Evolutionary conservation across 1,284 basidiomycete species (phyloP).

Genomic region (Puccinia novopanici): DNA sequence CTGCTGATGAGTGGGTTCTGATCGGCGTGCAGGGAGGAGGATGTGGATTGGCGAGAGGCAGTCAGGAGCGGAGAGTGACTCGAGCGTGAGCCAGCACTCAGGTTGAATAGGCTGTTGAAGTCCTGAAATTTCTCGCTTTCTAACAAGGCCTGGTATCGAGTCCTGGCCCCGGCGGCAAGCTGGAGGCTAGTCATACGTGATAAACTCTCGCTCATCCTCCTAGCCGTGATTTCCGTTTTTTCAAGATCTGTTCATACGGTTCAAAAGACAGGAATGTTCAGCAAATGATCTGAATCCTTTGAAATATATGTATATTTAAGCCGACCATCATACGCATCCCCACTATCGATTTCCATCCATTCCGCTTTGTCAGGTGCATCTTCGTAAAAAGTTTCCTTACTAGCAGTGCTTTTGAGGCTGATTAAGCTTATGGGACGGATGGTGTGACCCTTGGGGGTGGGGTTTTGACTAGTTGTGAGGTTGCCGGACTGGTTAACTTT

Average conservation of each 20-base stretch:
- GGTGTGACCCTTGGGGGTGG: no score
- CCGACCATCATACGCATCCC: slow-evolving; percentile 33
- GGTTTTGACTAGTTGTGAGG: no score
- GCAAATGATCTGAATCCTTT: no score
- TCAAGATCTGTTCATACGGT: slow-evolving; percentile 26
- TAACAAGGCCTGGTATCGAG: neutral
- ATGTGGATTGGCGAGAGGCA: no score
- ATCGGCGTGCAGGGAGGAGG: neutral
- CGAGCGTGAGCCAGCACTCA: neutral
- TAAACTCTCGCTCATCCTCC: slow-evolving; percentile 17
- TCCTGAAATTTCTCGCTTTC: neutral
- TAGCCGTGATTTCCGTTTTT: slow-evolving; percentile 6
- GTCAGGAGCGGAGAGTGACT: no score
- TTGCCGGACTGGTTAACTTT: no score
- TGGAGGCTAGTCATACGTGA: neutral
- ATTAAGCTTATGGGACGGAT: neutral
- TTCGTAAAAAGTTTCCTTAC: slow-evolving; percentile 18
- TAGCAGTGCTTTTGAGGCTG: neutral
- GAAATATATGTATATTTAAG: no score
- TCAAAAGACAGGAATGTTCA: no score
- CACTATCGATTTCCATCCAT: slow-evolving; percentile 36
- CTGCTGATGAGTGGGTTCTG: neutral
- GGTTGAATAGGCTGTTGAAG: neutral
- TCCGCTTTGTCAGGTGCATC: slow-evolving; percentile 32
- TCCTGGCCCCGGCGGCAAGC: neutral